Conservation (phyloP, 1,139 yeast species). For the Petasospora fabianii region DNA sequence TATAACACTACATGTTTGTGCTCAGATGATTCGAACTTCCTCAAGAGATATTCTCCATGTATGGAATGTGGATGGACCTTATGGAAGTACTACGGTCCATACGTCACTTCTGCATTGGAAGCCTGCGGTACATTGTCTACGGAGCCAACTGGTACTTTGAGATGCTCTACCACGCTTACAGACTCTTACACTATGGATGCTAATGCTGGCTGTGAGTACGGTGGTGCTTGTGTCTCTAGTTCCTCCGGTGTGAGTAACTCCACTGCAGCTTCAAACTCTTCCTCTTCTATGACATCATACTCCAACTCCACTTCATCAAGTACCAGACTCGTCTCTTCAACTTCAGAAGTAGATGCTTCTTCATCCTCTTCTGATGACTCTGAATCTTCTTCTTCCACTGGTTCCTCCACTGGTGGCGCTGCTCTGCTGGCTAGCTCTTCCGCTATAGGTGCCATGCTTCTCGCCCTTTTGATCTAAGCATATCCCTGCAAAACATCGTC, state of each 20-base stretch:
- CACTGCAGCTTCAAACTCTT: slow-evolving; percentile 1
- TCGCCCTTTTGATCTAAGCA: slow-evolving; percentile 18
- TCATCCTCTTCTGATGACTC: neutral
- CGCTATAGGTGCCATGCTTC: slow-evolving; percentile 15
- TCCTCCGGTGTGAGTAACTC: slow-evolving; percentile 6
- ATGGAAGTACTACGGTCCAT: slow-evolving; percentile 30
- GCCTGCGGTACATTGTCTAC: slow-evolving; percentile 27
- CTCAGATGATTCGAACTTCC: slow-evolving; percentile 23
- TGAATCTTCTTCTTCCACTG: slow-evolving; percentile 3
- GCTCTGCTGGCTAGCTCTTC: slow-evolving; percentile 18
- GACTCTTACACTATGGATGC: slow-evolving; percentile 26
- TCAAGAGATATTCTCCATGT: slow-evolving; percentile 24
- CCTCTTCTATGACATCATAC: no score
- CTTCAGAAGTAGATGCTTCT: neutral
- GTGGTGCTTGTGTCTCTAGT: slow-evolving; percentile 16
- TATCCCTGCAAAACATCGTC: no score
- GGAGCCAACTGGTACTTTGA: slow-evolving; percentile 30
- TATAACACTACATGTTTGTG: slow-evolving; percentile 28
- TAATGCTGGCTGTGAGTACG: slow-evolving; percentile 18
- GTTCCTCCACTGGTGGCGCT: slow-evolving; percentile 8
- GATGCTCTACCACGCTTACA: slow-evolving; percentile 27
- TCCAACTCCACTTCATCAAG: slow-evolving; percentile 1
- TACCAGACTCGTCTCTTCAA: neutral
- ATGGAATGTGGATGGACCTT: slow-evolving; percentile 33
- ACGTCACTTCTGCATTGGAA: slow-evolving; percentile 24